phyloP scores from a whole-genome alignment of 2,329 filamentous ascomycete species.

The Venturia nashicola region DNA sequence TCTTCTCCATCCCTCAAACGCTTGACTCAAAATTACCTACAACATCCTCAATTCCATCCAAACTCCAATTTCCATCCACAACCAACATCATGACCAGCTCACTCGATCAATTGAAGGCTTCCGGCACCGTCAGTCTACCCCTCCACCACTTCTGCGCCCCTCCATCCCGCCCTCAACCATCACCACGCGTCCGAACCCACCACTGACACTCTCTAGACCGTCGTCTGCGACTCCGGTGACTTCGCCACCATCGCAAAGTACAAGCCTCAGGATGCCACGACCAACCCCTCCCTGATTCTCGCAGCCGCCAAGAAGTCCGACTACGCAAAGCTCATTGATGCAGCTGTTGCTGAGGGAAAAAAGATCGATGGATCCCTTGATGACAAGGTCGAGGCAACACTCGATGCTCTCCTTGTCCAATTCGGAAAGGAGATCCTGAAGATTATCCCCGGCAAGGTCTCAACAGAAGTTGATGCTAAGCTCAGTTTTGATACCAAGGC shows the following conservation, averaged over 20 bases:
- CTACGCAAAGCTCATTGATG: conserved; percentile 85
- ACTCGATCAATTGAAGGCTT: conserved; percentile 93
- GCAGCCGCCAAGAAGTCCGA: conserved; percentile 96
- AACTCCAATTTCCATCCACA: background rate
- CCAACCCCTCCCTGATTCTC: conserved; percentile 97
- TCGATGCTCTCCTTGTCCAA: conserved; percentile 91
- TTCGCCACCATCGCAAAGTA: conserved; percentile 89
- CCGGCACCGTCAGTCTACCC: conserved; percentile 70
- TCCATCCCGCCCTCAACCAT: conserved; percentile 6
- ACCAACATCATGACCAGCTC: conserved; percentile 59
- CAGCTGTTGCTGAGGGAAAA: conserved; percentile 79
- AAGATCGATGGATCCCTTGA: conserved; percentile 53
- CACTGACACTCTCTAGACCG: conserved; percentile 45
- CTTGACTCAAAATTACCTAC: background rate
- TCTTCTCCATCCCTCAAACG: background rate
- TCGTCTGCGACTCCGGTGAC: conserved; percentile 93
- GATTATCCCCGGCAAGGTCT: conserved; percentile 97
- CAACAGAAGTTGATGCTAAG: conserved; percentile 91
- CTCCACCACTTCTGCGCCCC: background rate
- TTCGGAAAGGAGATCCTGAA: conserved; percentile 96
- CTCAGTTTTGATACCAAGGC: conserved; percentile 93
- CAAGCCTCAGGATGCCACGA: conserved; percentile 99
- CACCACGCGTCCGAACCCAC: conserved; percentile 10
- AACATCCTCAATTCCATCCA: background rate
- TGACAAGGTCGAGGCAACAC: conserved; percentile 74